Percentiles rank a stretch among this genome's conserved stretches.
Evolutionary conservation across 192 early-diverging fungal species (phyloP).

Genomic region (Helicostylum pulchrum): DNA sequence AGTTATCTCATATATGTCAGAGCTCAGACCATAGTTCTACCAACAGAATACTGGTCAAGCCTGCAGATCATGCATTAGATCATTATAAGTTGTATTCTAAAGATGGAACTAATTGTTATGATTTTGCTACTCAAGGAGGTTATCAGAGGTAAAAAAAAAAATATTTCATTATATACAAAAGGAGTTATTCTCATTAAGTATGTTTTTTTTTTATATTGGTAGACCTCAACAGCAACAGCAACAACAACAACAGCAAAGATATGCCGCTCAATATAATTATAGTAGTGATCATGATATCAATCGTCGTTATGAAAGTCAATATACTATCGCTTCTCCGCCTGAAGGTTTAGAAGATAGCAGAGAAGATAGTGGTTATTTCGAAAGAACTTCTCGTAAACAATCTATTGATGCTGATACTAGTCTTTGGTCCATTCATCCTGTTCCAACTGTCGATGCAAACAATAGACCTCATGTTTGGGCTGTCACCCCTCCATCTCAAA

Average conservation of each 20-base stretch:
- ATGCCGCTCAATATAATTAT: no score
- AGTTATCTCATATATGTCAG: conserved; percentile 18
- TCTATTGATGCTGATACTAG: background rate
- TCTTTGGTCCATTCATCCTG: no score
- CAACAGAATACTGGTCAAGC: conserved; percentile 15
- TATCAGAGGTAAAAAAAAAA: conserved; percentile 11
- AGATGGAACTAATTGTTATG: conserved; percentile 10
- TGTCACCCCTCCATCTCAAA: conserved; percentile 3
- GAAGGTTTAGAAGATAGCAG: no score
- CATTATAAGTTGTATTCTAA: conserved; percentile 6
- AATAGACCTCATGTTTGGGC: conserved; percentile 2
- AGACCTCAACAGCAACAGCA: no score
- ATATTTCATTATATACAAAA: no score
- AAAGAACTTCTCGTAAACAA: conserved; percentile 5
- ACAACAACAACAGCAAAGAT: no score
- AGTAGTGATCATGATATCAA: no score
- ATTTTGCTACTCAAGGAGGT: conserved; percentile 9
- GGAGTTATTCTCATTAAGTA: no score
- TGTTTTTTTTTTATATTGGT: no score
- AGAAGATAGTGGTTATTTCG: conserved; percentile 1
- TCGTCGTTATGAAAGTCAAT: no score
- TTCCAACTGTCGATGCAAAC: background rate
- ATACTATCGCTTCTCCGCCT: no score
- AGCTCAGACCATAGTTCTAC: conserved; percentile 19
- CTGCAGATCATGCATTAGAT: conserved; percentile 2